These are phyloP conservation scores for Carex myosuroides DNA, from an alignment of 176 grass and related monocot species.

Conservation along the genomic window DNA sequence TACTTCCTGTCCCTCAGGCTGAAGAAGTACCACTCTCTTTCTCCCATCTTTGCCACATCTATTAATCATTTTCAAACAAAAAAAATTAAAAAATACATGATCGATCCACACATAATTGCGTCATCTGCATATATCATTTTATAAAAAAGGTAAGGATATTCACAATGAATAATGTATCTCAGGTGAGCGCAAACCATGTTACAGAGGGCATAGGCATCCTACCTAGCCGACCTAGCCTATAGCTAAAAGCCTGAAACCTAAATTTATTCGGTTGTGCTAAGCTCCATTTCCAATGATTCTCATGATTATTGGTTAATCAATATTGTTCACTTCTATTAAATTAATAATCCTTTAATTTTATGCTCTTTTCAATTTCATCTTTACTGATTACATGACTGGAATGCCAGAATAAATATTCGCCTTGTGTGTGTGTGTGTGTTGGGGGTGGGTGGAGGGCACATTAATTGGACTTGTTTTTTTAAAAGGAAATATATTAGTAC, in stretches of 20 bases:
- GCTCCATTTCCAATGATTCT: background rate
- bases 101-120: background rate
- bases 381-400: background rate
- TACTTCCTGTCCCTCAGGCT: constrained; percentile 93
- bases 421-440: too few relatives aligned
- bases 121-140: background rate
- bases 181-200: background rate
- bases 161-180: background rate
- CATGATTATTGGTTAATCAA: background rate
- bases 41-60: constrained; percentile 78
- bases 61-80: background rate
- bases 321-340: background rate
- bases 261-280: background rate
- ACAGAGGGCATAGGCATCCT: background rate
- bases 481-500: too few relatives aligned
- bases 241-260: background rate
- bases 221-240: background rate
- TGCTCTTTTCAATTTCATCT: background rate
- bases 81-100: background rate
- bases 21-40: constrained; percentile 99
- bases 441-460: background rate
- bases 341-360: background rate
- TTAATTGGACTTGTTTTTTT: background rate
- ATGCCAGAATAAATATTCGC: background rate
- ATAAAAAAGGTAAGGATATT: background rate